phyloP scores from a whole-genome alignment of 495 filamentous ascomycete species.

The Aspergillus nanangensis region DNA sequence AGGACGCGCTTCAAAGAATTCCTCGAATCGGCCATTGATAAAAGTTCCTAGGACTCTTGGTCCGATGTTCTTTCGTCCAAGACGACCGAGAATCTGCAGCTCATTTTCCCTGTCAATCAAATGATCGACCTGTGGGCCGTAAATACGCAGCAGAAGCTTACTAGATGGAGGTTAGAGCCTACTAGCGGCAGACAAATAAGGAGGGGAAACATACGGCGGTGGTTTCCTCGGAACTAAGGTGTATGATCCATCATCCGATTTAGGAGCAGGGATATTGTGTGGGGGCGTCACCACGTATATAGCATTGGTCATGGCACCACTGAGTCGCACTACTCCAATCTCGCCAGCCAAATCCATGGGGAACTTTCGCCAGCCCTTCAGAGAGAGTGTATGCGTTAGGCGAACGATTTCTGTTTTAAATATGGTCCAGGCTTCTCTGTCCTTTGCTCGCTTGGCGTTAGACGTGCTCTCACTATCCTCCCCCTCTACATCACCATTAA shows the following conservation, averaged over 20 bases:
- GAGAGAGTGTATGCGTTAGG: constrained; percentile 78
- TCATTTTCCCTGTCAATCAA: constrained; percentile 92
- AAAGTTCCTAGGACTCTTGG: constrained; percentile 93
- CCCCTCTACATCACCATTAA: constrained; percentile 50
- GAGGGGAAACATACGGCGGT: constrained; percentile 44
- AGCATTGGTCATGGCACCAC: constrained; percentile 91
- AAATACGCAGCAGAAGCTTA: constrained; percentile 87
- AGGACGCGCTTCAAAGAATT: constrained; percentile 79
- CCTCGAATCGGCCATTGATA: constrained; percentile 91
- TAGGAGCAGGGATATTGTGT: constrained; percentile 39
- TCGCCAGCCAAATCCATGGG: constrained; percentile 64
- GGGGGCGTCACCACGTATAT: constrained; percentile 93
- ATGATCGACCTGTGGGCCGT: constrained; percentile 93
- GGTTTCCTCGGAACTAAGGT: constrained; percentile 40
- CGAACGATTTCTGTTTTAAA: constrained; percentile 93
- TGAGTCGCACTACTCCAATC: constrained; percentile 79
- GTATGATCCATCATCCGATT: constrained; percentile 30
- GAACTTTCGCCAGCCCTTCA: constrained; percentile 87
- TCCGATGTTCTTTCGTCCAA: constrained; percentile 88
- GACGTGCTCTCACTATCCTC: constrained; percentile 32
- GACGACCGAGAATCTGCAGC: constrained; percentile 76
- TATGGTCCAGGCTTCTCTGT: constrained; percentile 64
- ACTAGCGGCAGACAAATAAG: too few species aligned
- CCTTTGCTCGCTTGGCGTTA: constrained; percentile 49
- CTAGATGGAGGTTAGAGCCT: constrained; percentile 28